Conservation (phyloP, 345 rosid species). For the Melaleuca quinquenervia region DNA sequence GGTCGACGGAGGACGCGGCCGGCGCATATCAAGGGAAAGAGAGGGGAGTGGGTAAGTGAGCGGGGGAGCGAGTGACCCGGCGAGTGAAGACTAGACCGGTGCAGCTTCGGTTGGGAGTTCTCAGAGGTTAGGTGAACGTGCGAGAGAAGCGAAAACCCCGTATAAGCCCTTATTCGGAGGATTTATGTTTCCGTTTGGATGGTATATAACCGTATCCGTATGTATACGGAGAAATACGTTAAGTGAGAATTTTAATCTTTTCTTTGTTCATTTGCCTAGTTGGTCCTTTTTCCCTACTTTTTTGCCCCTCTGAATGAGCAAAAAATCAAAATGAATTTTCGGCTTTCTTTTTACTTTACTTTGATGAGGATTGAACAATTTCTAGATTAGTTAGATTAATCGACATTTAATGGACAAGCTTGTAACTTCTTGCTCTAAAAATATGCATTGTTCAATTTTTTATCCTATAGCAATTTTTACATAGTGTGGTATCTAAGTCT, state of each 20-base stretch:
- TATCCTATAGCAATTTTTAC: neutral
- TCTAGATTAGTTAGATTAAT: neutral
- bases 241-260: neutral
- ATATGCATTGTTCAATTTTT: neutral
- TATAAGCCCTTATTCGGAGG: neutral
- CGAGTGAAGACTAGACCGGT: neutral
- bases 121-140: neutral
- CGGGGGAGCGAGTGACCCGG: neutral
- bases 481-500: neutral
- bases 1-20: conserved; percentile 23
- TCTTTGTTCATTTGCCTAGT: neutral
- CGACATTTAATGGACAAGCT: neutral
- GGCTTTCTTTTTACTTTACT: neutral
- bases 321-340: neutral
- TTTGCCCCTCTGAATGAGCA: neutral
- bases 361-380: neutral
- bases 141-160: neutral
- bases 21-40: neutral
- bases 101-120: neutral
- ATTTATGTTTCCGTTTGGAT: neutral
- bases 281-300: fast-evolving
- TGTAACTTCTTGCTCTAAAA: neutral
- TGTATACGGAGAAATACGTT: neutral
- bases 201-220: neutral
- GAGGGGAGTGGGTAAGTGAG: neutral